Evolutionary conservation across 768 basidiomycete species (phyloP).

Genomic region (Phylloporus sp.): DNA sequence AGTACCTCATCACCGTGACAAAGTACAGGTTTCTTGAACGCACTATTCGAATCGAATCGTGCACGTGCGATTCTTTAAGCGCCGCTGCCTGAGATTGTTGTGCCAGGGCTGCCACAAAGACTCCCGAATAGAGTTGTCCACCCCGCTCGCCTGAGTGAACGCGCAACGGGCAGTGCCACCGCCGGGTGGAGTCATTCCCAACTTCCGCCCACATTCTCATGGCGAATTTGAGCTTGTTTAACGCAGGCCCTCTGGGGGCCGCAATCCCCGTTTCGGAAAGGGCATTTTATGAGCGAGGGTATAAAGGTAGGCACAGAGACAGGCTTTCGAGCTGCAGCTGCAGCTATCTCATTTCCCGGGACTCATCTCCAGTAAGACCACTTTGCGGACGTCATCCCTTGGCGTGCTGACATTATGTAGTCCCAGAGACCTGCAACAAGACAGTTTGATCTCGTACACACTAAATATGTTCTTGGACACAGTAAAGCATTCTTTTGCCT

Average conservation of each 20-base stretch:
- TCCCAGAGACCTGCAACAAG: background rate
- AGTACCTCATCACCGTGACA: no score
- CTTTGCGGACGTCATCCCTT: background rate
- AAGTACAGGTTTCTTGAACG: background rate
- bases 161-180: background rate
- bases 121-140: no score
- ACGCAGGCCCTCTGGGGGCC: background rate
- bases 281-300: background rate
- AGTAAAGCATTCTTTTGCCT: background rate
- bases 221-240: background rate
- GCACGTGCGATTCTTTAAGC: no score
- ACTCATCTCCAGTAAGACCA: background rate
- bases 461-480: slow-evolving; percentile 3
- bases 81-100: no score
- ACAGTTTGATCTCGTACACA: background rate
- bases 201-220: background rate
- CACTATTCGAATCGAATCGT: background rate
- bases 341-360: background rate
- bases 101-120: background rate
- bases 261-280: background rate
- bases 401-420: background rate
- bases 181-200: background rate
- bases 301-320: slow-evolving; percentile 3
- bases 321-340: background rate
- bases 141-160: no score